Evolutionary conservation across 345 rosid species (phyloP).

Genomic region (Salix viminalis): DNA sequence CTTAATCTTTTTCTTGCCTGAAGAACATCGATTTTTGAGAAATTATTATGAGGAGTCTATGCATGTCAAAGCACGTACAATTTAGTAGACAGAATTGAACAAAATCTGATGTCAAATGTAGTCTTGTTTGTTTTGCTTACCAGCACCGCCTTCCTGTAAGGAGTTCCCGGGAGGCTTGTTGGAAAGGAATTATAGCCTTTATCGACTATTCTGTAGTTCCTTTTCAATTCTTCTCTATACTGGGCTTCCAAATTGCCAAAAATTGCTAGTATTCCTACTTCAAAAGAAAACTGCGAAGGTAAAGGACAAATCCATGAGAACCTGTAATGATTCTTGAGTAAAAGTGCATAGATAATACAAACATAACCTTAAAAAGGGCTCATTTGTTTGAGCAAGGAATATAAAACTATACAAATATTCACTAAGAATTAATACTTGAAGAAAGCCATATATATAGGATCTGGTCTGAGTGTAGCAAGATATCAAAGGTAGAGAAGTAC

Average conservation of each 20-base stretch:
- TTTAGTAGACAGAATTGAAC: neutral
- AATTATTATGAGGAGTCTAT: neutral
- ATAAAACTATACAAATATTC: neutral
- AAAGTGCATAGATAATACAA: neutral
- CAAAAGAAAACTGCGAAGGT: conserved; percentile 67
- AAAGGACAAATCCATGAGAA: neutral
- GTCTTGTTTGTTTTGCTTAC: conserved; percentile 21
- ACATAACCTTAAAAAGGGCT: neutral
- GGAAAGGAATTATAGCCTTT: conserved; percentile 89
- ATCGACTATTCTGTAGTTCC: conserved; percentile 63
- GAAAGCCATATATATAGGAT: neutral
- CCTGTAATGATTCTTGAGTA: neutral
- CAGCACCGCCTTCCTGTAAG: conserved; percentile 56
- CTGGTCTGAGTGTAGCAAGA: neutral
- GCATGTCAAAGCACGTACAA: neutral
- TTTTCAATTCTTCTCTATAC: conserved; percentile 60
- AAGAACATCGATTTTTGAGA: neutral
- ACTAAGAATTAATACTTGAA: neutral
- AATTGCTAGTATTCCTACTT: conserved; percentile 65
- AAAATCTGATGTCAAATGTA: neutral
- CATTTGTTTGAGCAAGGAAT: neutral
- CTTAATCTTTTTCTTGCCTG: conserved; percentile 61
- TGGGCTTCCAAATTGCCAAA: conserved; percentile 61
- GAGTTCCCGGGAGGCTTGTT: conserved; percentile 68
- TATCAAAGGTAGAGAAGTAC: neutral